Evolutionary conservation across 257 asterid genomes (phyloP).

Genomic region (Cynanchum wilfordii): DNA sequence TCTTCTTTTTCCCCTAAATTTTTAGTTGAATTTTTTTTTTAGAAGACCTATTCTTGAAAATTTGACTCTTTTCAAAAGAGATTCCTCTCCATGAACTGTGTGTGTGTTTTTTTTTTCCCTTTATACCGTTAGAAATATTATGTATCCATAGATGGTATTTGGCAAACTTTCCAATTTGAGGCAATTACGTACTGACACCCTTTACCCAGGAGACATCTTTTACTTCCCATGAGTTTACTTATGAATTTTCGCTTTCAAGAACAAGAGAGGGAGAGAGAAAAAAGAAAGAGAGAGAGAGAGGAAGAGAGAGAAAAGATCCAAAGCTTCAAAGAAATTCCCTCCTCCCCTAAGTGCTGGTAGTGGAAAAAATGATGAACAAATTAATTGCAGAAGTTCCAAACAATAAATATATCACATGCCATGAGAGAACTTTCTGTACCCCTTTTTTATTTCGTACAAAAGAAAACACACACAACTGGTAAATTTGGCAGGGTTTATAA

Average conservation of each 20-base stretch:
- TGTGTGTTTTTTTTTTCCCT: no score
- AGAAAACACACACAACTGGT: background rate
- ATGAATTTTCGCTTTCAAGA: slow-evolving; percentile 10
- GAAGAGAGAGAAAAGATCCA: background rate
- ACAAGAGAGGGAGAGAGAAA: background rate
- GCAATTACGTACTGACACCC: background rate
- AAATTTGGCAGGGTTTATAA: background rate
- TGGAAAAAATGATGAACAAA: background rate
- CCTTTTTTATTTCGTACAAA: background rate
- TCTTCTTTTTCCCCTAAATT: no score
- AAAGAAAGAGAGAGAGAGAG: background rate
- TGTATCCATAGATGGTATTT: no score
- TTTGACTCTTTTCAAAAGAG: no score
- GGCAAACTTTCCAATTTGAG: background rate
- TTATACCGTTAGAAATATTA: no score
- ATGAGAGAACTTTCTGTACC: slow-evolving; percentile 13
- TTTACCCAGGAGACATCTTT: no score
- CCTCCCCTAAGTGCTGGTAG: background rate
- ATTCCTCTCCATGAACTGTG: no score
- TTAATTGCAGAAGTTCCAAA: slow-evolving; percentile 7
- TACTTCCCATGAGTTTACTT: background rate
- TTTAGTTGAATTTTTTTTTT: no score
- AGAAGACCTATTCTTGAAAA: no score
- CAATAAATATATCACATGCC: slow-evolving; percentile 23
- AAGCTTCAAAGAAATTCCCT: background rate